These are phyloP conservation scores for Pseudognaphalium luteoalbum DNA, from an alignment of 129 eudicot genomes.

Conservation along the genomic window DNA sequence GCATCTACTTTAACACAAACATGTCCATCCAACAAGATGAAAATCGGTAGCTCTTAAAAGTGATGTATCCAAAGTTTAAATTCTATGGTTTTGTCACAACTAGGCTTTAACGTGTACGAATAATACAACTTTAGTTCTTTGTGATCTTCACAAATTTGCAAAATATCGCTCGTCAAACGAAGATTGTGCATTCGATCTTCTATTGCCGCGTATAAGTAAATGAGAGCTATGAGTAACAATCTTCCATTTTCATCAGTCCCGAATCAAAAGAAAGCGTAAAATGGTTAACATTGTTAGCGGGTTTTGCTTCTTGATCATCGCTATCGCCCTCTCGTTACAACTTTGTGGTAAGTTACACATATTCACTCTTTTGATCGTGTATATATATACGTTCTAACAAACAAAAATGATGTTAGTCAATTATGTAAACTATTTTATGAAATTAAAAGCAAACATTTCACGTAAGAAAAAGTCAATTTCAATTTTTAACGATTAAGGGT, in stretches of 20 bases:
- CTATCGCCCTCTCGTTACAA: slow-evolving; percentile 5
- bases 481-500: too few relatives aligned
- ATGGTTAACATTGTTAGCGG: not conserved
- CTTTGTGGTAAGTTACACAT: slow-evolving; percentile 23
- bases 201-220: slow-evolving; percentile 2
- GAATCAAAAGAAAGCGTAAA: not conserved
- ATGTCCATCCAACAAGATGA: not conserved
- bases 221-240: not conserved
- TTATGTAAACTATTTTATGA: not conserved
- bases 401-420: not conserved
- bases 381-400: not conserved
- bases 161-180: slow-evolving; percentile 20
- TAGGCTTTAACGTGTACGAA: slow-evolving; percentile 17
- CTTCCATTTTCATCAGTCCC: not conserved
- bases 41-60: not conserved
- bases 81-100: slow-evolving; percentile 25
- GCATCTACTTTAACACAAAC: not conserved
- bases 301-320: slow-evolving; percentile 25
- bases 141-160: slow-evolving; percentile 26
- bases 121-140: slow-evolving; percentile 3
- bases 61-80: slow-evolving; percentile 29
- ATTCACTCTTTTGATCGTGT: not conserved
- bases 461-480: too few relatives aligned
- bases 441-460: too few relatives aligned
- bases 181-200: not conserved